Evolutionary conservation across 441 rosid species (phyloP), one percentile per base, ranked within the genome.

Genomic region (Gossypium armourianum): DNA sequence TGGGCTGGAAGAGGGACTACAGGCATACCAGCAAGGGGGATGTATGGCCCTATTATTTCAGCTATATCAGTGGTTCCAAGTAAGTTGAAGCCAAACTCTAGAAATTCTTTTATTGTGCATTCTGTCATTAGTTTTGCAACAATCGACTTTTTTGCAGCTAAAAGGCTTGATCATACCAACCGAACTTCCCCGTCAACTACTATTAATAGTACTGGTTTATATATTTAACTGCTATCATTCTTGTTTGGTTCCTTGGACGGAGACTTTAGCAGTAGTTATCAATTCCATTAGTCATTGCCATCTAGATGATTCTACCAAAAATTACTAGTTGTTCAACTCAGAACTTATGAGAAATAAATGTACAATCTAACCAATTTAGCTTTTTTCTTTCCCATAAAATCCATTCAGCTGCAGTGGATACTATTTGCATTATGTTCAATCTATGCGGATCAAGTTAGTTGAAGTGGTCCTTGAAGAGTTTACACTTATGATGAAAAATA

Each of bases 1-100:
- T 90, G 97, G 96, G 91, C 90, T 72, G 97, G 92, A 21, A 91
- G 80, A 79, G 96, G 98, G 50, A 93, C 98, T 53, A 93, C 96
- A 1, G 97, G 96, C 61, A 89, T 93, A 56, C 98, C 97, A 3
- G 12, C 54, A 0, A 82, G 97, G 84, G 98, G 97, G 77, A 72
- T 65, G 72, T 93, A 93, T 62, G 98, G 98, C 20, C 96, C 97
- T 78, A 82, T 87, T 29, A 84, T 93, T 43, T 93, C 97, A 72
- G 97, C 97, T 50, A 93, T 93, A 75, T 85, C 94, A 32, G 90
- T 93, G 26, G 78, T 83, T 71, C 87, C 97, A 0, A 83, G 97
- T 93, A 83, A 85, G 98, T 80, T 20, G 71, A 36, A 45, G 54
- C 47, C 20, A 24, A 4, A 13, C 62, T 57, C 15, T 40, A 43